phyloP scores from a whole-genome alignment of 2,329 filamentous ascomycete species.

The Diaporthe vaccinii region DNA sequence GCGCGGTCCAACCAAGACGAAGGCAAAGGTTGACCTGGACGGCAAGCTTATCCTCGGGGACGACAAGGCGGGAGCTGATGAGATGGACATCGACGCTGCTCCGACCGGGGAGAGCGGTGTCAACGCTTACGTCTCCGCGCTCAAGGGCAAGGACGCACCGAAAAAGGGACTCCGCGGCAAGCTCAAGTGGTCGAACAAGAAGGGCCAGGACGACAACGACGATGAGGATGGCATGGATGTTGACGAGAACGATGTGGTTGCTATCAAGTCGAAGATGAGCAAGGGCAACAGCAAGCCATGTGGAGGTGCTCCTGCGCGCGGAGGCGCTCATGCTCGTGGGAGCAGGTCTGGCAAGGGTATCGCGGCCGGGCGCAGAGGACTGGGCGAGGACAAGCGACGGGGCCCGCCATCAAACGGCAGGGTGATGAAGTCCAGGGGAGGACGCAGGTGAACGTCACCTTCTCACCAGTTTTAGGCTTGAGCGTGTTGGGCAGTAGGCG shows the following conservation, averaged over 20 bases:
- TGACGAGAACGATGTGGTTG: conserved; percentile 65
- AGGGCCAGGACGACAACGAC: conserved; percentile 58
- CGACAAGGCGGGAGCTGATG: conserved; percentile 51
- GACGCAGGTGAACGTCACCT: conserved; percentile 28
- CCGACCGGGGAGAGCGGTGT: conserved; percentile 67
- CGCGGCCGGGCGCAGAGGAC: conserved; percentile 48
- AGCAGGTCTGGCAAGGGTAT: conserved; percentile 46
- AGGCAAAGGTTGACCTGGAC: conserved; percentile 80
- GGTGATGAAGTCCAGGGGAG: conserved; percentile 47
- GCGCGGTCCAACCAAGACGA: conserved; percentile 71
- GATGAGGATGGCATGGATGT: conserved; percentile 66
- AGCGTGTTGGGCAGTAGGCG: not conserved
- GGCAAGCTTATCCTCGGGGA: conserved; percentile 84
- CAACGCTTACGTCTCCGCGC: conserved; percentile 77
- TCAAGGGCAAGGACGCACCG: conserved; percentile 76
- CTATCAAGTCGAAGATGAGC: conserved; percentile 59
- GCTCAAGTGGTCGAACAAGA: conserved; percentile 79
- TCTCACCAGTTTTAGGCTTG: not conserved
- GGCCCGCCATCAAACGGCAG: conserved; percentile 45
- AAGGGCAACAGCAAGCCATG: conserved; percentile 54
- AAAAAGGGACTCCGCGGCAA: conserved; percentile 75
- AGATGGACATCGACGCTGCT: conserved; percentile 69
- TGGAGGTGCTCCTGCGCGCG: conserved; percentile 47
- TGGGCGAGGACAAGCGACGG: conserved; percentile 50
- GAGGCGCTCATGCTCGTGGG: conserved; percentile 47